Evolutionary conservation across 192 early-diverging fungal species (phyloP), one percentile per base, ranked within the genome.

Genomic region (Coemansia sp.): DNA sequence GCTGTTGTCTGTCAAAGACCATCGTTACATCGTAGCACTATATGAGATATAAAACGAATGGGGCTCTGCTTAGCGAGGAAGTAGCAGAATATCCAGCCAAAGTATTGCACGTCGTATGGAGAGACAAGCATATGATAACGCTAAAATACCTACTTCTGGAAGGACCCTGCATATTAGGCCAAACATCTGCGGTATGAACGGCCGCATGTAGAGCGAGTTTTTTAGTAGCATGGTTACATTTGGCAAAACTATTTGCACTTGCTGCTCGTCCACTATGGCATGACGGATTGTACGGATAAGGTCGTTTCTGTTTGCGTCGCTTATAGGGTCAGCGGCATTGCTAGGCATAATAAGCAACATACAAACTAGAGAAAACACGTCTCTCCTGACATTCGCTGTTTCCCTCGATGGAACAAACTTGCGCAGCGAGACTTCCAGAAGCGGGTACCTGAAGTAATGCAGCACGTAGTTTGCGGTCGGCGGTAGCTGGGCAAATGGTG

Each of bases 401-500:
- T 67, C 62, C 15, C 40, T 61, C 11, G 74, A 59, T 15, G 57
- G 36, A n/a, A 25, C 19, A 22, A 48, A 48, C 11, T 66, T 58
- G 35, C 40, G 64, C 64, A 54, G 46, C 9, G 70, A 70, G 56
- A 81, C 66, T 3, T 53, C 34, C 25, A 70, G 60, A 23, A 81
- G 66, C 36, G 64, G 61, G 11, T 59, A 23, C 4, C 63, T 74
- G 60, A 70, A 81, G 40, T 69, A 63, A 14, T 66, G 33, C 20
- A 81, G 59, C 1, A 63, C 40, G 46, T 73, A 75, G 62, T 81
- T 81, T 14, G 74, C 61, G 1, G 79, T 70, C 8, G 79, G 79
- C 33, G 73, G 74, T 34, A 36, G 9, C 41, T 81, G 79, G 8
- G 60, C 66, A n/a, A 70, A 70, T 13, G 60, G 45, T 29, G 52